These are phyloP conservation scores for Globisporangium acanthophoron DNA, from an alignment of 352 stramenopile genomes.

Conservation along the genomic window DNA sequence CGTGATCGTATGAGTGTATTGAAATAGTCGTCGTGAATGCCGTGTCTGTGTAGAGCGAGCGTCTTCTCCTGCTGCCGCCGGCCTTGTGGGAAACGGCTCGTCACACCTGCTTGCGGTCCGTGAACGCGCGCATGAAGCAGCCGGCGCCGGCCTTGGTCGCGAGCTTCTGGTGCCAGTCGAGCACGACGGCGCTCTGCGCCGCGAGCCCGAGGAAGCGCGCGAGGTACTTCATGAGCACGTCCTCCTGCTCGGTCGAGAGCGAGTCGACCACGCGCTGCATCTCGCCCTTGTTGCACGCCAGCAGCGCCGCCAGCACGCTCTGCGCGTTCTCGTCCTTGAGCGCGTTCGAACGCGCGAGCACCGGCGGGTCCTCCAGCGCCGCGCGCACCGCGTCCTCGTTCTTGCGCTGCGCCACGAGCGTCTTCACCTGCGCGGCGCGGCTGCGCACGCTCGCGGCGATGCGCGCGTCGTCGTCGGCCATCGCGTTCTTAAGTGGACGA, in stretches of 20 bases:
- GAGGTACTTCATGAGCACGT: slow-evolving; percentile 89
- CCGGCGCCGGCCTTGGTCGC: slow-evolving; percentile 77
- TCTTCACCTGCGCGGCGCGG: slow-evolving; percentile 59
- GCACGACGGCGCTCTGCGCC: slow-evolving; percentile 71
- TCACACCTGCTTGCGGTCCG: slow-evolving; percentile 86
- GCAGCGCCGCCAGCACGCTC: slow-evolving; percentile 64
- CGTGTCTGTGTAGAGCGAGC: neutral
- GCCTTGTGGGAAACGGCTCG: neutral
- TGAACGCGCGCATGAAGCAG: slow-evolving; percentile 87
- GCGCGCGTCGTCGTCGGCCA: slow-evolving; percentile 54
- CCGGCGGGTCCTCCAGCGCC: slow-evolving; percentile 68
- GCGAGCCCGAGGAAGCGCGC: slow-evolving; percentile 71
- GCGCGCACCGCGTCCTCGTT: slow-evolving; percentile 75
- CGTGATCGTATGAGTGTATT: neutral
- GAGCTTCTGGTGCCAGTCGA: slow-evolving; percentile 89
- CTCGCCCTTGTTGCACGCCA: slow-evolving; percentile 85
- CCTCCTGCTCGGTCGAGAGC: slow-evolving; percentile 59
- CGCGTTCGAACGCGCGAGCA: slow-evolving; percentile 53
- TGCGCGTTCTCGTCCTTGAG: slow-evolving; percentile 77
- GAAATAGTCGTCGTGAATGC: neutral
- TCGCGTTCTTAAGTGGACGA: slow-evolving; percentile 8
- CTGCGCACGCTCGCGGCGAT: slow-evolving; percentile 50
- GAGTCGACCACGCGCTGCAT: slow-evolving; percentile 79
- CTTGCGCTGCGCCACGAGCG: slow-evolving; percentile 67
- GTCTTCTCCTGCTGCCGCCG: no score